Evolutionary conservation across 2,329 filamentous ascomycete genomes (phyloP).

Genomic region (Cercospora nicotianae): DNA sequence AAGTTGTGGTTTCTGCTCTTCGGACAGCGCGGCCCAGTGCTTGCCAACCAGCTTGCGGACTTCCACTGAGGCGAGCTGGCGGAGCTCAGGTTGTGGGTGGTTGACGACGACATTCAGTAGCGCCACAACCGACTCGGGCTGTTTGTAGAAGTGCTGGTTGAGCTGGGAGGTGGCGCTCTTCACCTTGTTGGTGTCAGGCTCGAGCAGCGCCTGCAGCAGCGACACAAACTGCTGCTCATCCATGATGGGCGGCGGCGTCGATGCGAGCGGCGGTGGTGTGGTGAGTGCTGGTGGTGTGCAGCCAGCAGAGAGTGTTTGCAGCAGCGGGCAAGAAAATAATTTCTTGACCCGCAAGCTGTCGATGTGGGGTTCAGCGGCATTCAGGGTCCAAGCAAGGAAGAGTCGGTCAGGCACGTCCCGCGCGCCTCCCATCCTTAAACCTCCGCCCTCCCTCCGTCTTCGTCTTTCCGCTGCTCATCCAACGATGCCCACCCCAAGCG

Average conservation of each 20-base stretch:
- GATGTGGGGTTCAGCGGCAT: not conserved
- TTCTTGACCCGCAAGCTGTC: not conserved
- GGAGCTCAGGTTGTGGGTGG: slow-evolving; percentile 68
- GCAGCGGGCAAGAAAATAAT: not conserved
- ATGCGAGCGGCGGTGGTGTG: not conserved
- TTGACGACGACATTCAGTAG: slow-evolving; percentile 86
- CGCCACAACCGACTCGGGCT: slow-evolving; percentile 78
- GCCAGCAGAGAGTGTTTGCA: not conserved
- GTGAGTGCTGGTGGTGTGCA: not conserved
- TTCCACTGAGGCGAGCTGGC: slow-evolving; percentile 91
- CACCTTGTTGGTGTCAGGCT: slow-evolving; percentile 77
- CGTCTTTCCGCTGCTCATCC: not conserved
- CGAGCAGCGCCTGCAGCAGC: slow-evolving; percentile 82
- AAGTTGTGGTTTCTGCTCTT: slow-evolving; percentile 75
- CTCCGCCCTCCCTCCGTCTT: not conserved
- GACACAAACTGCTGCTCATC: slow-evolving; percentile 65
- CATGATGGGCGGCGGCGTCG: not conserved
- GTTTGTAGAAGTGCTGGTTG: slow-evolving; percentile 89
- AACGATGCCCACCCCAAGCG: not conserved
- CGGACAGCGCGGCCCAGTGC: slow-evolving; percentile 77
- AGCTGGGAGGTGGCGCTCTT: slow-evolving; percentile 84
- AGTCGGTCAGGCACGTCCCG: not conserved
- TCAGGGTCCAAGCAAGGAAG: not conserved
- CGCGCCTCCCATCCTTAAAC: not conserved
- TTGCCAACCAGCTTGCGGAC: slow-evolving; percentile 76